Evolutionary conservation across 1,284 basidiomycete genomes (phyloP).

Genomic region (Microbotryum intermedium): DNA sequence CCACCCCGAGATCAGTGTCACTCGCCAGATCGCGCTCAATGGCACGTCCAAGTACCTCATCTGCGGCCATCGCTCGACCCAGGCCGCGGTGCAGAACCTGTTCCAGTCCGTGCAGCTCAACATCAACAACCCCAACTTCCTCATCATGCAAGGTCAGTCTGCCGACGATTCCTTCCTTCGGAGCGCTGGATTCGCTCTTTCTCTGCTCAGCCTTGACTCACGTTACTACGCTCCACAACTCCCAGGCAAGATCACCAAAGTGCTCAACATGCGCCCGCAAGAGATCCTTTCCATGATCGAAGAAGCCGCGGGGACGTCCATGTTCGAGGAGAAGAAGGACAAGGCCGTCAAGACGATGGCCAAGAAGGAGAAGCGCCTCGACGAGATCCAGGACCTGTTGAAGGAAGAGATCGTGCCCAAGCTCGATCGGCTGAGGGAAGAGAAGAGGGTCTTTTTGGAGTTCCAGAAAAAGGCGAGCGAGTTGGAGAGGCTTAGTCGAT

Average conservation of each 20-base stretch:
- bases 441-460: slow-evolving; percentile 82
- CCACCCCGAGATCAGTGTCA: slow-evolving; percentile 86
- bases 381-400: slow-evolving; percentile 74
- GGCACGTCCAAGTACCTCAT: slow-evolving; percentile 94
- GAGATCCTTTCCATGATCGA: slow-evolving; percentile 99
- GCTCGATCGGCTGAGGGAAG: slow-evolving; percentile 77
- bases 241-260: slow-evolving; percentile 48
- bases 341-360: slow-evolving; percentile 94
- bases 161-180: background rate
- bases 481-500: slow-evolving; percentile 76
- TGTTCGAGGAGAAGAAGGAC: slow-evolving; percentile 98
- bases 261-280: slow-evolving; percentile 96
- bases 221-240: background rate
- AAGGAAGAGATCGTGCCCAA: slow-evolving; percentile 91
- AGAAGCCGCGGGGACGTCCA: slow-evolving; percentile 94
- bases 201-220: background rate
- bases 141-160: slow-evolving; percentile 97
- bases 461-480: slow-evolving; percentile 86
- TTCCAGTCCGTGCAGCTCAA: slow-evolving; percentile 98
- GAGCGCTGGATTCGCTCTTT: background rate
- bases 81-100: slow-evolving; percentile 78
- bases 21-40: slow-evolving; percentile 87
- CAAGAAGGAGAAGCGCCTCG: slow-evolving; percentile 95
- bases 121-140: slow-evolving; percentile 99
- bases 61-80: slow-evolving; percentile 90